These are phyloP conservation scores for Catenaria anguillulae DNA, from an alignment of 371 early-diverging fungal genomes.

Conservation along the genomic window DNA sequence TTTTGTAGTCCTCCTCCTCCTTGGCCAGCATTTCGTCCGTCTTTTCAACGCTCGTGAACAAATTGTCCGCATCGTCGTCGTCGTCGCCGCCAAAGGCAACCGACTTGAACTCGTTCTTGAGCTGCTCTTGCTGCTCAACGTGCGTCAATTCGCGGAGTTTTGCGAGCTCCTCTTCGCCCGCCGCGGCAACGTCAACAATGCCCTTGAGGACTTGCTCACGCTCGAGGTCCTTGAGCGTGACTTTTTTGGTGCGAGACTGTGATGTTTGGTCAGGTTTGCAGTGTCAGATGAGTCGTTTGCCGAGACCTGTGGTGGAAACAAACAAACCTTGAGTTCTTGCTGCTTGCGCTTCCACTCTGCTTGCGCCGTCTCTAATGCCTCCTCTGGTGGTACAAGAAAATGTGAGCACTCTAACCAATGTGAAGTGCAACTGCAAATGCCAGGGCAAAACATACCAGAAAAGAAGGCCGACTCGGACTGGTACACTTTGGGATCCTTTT, in stretches of 20 bases:
- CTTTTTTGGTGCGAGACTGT: slow-evolving; percentile 28
- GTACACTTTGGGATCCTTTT: slow-evolving; percentile 67
- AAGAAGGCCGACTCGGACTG: slow-evolving; percentile 56
- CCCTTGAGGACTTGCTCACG: slow-evolving; percentile 47
- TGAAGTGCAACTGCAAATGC: too few relatives aligned
- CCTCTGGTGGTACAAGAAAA: slow-evolving; percentile 24
- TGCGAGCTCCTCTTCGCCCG: slow-evolving; percentile 35
- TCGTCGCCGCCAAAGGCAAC: slow-evolving; percentile 20
- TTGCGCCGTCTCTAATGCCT: slow-evolving; percentile 41
- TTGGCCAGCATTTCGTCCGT: slow-evolving; percentile 48
- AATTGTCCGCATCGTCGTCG: slow-evolving; percentile 38
- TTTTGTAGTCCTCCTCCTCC: slow-evolving; percentile 71
- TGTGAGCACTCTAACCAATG: too few relatives aligned
- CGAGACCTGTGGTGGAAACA: slow-evolving; percentile 1
- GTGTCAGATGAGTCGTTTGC: background rate
- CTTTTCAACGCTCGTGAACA: slow-evolving; percentile 56
- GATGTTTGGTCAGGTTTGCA: too few relatives aligned
- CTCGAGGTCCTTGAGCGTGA: slow-evolving; percentile 64
- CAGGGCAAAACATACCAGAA: slow-evolving; percentile 4
- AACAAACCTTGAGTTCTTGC: slow-evolving; percentile 25
- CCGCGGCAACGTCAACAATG: slow-evolving; percentile 36
- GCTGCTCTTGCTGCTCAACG: slow-evolving; percentile 64
- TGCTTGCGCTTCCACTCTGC: slow-evolving; percentile 47
- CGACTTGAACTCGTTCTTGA: slow-evolving; percentile 55
- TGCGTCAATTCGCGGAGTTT: slow-evolving; percentile 37